These are phyloP conservation scores for Hanseniaspora singularis DNA, from an alignment of 805 yeast genomes.

Conservation along the genomic window DNA sequence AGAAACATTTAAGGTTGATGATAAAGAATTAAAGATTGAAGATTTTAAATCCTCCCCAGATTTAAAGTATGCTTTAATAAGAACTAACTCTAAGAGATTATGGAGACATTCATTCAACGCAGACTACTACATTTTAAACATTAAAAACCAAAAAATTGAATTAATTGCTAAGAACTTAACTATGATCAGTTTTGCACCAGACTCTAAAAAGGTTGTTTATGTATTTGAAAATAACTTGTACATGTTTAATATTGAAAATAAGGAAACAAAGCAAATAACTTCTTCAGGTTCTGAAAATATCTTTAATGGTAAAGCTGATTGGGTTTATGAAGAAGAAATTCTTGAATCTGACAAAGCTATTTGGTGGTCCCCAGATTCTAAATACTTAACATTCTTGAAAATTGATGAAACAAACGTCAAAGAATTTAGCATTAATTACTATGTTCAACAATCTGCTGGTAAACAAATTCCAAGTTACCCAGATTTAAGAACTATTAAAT, in stretches of 20 bases:
- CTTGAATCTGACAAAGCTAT: constrained; percentile 54
- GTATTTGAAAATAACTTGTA: constrained; percentile 62
- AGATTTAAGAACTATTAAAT: constrained; percentile 47
- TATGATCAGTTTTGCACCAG: constrained; percentile 62
- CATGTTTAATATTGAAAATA: constrained; percentile 32
- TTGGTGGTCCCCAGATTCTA: constrained; percentile 81
- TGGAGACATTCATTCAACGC: constrained; percentile 44
- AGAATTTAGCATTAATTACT: constrained; percentile 62
- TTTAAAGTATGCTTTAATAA: constrained; percentile 44
- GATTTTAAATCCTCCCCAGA: constrained; percentile 55
- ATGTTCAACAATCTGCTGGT: constrained; percentile 37
- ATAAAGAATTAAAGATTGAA: constrained; percentile 37
- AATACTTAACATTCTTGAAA: constrained; percentile 49
- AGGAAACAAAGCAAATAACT: constrained; percentile 40
- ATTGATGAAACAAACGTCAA: constrained; percentile 67
- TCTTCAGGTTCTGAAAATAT: constrained; percentile 56
- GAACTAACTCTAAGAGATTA: constrained; percentile 49
- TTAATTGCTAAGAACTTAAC: constrained; percentile 30
- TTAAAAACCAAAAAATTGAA: constrained; percentile 22
- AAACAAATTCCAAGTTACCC: constrained; percentile 46
- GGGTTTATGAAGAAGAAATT: constrained; percentile 93
- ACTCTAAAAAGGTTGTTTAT: constrained; percentile 51
- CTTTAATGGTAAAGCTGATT: constrained; percentile 82
- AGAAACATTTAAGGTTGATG: constrained; percentile 33
- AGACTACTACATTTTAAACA: constrained; percentile 34